phyloP scores from a whole-genome alignment of 345 rosid species.

The Gossypium stocksii region DNA sequence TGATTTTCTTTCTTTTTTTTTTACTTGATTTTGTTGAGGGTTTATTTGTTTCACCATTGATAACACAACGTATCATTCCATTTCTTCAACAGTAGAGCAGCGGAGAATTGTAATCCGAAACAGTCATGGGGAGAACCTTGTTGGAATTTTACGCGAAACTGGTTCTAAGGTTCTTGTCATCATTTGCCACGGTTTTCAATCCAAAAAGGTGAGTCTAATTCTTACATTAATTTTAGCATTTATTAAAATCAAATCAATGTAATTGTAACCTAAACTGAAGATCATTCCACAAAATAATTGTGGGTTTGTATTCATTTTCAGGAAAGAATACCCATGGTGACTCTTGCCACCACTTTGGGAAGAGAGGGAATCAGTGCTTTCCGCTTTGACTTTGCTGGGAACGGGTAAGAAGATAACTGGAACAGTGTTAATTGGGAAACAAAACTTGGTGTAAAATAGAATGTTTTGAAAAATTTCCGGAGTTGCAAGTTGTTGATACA shows the following conservation, averaged over 20 bases:
- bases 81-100: constrained; percentile 17
- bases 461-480: neutral
- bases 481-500: neutral
- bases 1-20: neutral
- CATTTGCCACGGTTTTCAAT: constrained; percentile 82
- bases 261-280: neutral
- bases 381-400: constrained; percentile 90
- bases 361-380: constrained; percentile 53
- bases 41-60: neutral
- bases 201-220: constrained; percentile 52
- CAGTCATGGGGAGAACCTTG: constrained; percentile 65
- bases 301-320: constrained; percentile 17
- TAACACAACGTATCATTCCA: neutral
- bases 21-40: no score
- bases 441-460: neutral
- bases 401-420: constrained; percentile 48
- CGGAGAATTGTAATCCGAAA: constrained; percentile 49
- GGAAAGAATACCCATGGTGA: constrained; percentile 76
- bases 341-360: constrained; percentile 50
- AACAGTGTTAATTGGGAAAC: neutral
- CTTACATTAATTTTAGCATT: neutral
- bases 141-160: constrained; percentile 72
- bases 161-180: constrained; percentile 68
- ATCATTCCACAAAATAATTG: neutral
- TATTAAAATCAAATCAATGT: neutral